These are phyloP conservation scores for Elongisporangium undulatum DNA, from an alignment of 352 stramenopile genomes.

Conservation along the genomic window DNA sequence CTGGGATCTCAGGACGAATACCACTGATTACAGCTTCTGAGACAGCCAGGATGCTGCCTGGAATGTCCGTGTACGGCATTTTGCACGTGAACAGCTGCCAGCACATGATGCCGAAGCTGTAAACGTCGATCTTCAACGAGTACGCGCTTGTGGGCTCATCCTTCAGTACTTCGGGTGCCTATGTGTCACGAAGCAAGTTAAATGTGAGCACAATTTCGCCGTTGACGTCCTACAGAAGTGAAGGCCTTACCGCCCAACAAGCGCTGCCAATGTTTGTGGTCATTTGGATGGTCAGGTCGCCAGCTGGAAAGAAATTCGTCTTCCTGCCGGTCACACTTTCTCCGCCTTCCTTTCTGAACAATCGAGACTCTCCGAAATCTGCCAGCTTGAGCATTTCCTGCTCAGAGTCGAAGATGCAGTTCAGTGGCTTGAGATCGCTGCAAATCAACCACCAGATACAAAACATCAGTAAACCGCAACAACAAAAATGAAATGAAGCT, in stretches of 20 bases:
- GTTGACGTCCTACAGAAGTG: background rate
- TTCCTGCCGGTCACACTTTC: constrained; percentile 23
- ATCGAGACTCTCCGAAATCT: constrained; percentile 71
- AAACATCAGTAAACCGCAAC: background rate
- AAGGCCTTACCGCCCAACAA: constrained; percentile 54
- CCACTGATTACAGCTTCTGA: constrained; percentile 67
- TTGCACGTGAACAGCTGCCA: constrained; percentile 78
- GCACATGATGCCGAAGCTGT: constrained; percentile 84
- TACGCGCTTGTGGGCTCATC: constrained; percentile 67
- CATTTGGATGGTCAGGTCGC: constrained; percentile 69
- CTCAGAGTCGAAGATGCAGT: constrained; percentile 78
- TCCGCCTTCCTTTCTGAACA: constrained; percentile 46
- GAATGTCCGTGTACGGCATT: constrained; percentile 69
- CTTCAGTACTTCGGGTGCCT: constrained; percentile 66
- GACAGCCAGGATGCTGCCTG: constrained; percentile 68
- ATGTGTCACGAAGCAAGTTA: background rate
- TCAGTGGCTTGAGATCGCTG: constrained; percentile 74
- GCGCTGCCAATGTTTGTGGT: constrained; percentile 79
- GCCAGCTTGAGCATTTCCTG: constrained; percentile 78
- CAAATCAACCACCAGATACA: background rate
- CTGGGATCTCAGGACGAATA: constrained; percentile 55
- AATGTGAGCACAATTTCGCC: background rate
- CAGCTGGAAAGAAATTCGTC: constrained; percentile 56
- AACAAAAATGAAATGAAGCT: background rate
- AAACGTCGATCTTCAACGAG: constrained; percentile 82